These are phyloP conservation scores for Aspergillus ustus DNA, from an alignment of 2,329 filamentous ascomycete genomes.

Conservation along the genomic window DNA sequence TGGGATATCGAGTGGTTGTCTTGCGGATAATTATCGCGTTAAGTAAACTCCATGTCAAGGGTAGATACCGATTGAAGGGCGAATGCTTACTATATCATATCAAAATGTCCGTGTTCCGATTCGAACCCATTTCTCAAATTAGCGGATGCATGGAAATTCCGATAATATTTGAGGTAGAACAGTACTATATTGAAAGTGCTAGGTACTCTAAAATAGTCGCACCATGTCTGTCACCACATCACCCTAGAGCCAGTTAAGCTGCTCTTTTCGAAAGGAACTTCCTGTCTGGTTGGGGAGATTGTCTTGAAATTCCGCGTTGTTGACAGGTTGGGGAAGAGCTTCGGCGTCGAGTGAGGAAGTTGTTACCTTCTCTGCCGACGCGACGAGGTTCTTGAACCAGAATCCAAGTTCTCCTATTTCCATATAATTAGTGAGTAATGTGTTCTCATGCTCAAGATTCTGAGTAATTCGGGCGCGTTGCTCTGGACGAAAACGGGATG, in stretches of 20 bases:
- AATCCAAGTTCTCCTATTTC: conserved; percentile 70
- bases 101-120: background rate
- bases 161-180: background rate
- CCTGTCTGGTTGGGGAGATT: background rate
- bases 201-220: background rate
- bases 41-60: background rate
- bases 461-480: conserved; percentile 70
- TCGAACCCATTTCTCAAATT: background rate
- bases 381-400: conserved; percentile 60
- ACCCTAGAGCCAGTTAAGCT: conserved; percentile 25
- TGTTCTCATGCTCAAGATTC: conserved; percentile 75
- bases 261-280: conserved; percentile 13
- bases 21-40: background rate
- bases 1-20: background rate
- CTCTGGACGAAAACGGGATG: conserved; percentile 60
- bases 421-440: conserved; percentile 65
- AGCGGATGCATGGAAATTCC: background rate
- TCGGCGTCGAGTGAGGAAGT: conserved; percentile 3
- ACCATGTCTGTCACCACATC: background rate
- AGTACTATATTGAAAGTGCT: background rate
- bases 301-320: conserved; percentile 4
- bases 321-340: background rate
- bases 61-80: background rate
- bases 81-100: background rate
- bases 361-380: conserved; percentile 24